Conservation (phyloP, 495 filamentous ascomycete species). For the Penicillium maclennaniae region DNA sequence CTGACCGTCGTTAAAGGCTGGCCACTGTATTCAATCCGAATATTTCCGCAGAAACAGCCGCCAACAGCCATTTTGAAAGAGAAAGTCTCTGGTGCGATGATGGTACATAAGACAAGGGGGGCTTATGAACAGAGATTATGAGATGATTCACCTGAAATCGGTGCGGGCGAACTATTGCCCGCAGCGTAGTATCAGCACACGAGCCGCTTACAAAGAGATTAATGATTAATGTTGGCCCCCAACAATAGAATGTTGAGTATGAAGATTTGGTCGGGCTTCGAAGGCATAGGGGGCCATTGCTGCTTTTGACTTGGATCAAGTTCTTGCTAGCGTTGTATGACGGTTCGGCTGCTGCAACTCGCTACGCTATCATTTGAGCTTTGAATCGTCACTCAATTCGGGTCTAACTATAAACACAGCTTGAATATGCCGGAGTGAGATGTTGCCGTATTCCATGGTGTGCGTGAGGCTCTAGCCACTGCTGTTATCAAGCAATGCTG, state of each 20-base stretch:
- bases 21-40: constrained; percentile 13
- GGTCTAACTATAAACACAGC: no score
- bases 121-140: background rate
- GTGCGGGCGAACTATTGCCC: background rate
- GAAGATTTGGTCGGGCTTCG: background rate
- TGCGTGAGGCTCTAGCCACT: no score
- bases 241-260: background rate
- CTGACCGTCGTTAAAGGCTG: constrained; percentile 24
- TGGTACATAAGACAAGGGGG: background rate
- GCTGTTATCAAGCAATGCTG: no score
- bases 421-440: background rate
- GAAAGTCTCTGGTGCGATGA: background rate
- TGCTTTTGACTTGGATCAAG: no score
- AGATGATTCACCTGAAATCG: background rate
- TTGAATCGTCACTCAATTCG: no score
- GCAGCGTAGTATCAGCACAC: background rate
- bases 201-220: no score
- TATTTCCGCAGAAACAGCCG: constrained; percentile 5
- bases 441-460: no score
- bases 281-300: no score
- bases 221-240: background rate
- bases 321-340: background rate
- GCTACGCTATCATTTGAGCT: no score
- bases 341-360: background rate
- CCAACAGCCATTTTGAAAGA: constrained; percentile 2